phyloP scores from a whole-genome alignment of 371 early-diverging fungal genomes.

The Globomyces sp. region DNA sequence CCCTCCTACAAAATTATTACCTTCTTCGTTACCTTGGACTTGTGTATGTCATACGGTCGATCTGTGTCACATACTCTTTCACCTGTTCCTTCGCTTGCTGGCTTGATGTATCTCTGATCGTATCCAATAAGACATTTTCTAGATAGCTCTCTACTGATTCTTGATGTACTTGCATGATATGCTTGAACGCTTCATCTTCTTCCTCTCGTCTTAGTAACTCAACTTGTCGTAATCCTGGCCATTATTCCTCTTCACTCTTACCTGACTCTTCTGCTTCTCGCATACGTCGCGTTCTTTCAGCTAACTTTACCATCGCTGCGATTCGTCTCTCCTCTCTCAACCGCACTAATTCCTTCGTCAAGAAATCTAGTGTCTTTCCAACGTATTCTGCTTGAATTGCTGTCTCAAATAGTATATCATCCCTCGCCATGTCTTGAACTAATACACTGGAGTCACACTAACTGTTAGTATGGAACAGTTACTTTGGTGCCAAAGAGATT shows the following conservation, averaged over 20 bases:
- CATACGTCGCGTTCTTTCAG: conserved; percentile 48
- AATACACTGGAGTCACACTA: conserved; percentile 2
- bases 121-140: conserved; percentile 42
- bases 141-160: conserved; percentile 54
- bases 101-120: conserved; percentile 34
- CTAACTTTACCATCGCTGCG: conserved; percentile 50
- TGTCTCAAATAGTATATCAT: conserved; percentile 31
- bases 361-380: conserved; percentile 47
- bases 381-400: conserved; percentile 42
- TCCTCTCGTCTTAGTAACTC: conserved; percentile 41
- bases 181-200: conserved; percentile 51
- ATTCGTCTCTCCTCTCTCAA: conserved; percentile 49
- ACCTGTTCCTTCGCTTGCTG: conserved; percentile 41
- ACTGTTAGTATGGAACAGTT: not conserved
- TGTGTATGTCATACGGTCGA: conserved; percentile 12
- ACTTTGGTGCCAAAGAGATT: not conserved
- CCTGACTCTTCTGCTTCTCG: conserved; percentile 55
- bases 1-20: not conserved
- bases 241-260: not conserved
- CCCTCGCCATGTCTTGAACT: conserved; percentile 1
- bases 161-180: conserved; percentile 51
- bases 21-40: not conserved
- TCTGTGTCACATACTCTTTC: conserved; percentile 36
- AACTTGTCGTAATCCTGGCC: conserved; percentile 35
- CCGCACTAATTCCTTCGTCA: conserved; percentile 49